Percentiles rank a stretch among this genome's conserved stretches.
These are phyloP conservation scores for Fusarium begoniae DNA, from an alignment of 2,329 filamentous ascomycete species.

Conservation along the genomic window DNA sequence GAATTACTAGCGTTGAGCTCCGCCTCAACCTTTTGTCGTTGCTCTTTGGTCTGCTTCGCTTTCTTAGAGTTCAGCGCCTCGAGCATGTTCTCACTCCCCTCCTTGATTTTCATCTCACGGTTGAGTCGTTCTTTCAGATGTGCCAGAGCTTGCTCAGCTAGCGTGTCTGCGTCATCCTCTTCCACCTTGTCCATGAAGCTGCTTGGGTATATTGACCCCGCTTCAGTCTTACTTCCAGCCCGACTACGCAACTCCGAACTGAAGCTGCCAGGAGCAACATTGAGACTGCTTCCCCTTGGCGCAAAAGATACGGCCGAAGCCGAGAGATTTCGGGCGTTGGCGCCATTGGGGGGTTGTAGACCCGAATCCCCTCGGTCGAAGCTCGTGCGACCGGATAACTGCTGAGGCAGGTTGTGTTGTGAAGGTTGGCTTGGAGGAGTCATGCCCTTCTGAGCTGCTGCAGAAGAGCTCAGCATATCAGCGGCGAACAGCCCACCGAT, in stretches of 20 bases:
- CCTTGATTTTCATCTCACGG: constrained; percentile 97
- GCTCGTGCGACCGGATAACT: constrained; percentile 41
- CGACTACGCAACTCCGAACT: constrained; percentile 82
- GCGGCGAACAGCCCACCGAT: constrained; percentile 48
- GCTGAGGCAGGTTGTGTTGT: constrained; percentile 48
- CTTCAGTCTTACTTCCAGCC: constrained; percentile 50
- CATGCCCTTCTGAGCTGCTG: constrained; percentile 45
- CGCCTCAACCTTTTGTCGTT: constrained; percentile 80
- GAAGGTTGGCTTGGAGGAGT: constrained; percentile 49
- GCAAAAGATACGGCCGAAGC: constrained; percentile 69
- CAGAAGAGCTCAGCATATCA: constrained; percentile 48
- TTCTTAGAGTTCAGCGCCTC: constrained; percentile 96
- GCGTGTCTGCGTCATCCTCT: constrained; percentile 65
- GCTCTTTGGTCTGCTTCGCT: constrained; percentile 92
- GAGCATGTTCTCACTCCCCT: constrained; percentile 96
- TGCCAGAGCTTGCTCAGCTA: constrained; percentile 77
- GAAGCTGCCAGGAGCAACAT: constrained; percentile 83
- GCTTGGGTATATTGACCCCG: constrained; percentile 48
- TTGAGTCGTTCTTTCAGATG: constrained; percentile 85
- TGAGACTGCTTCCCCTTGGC: constrained; percentile 74
- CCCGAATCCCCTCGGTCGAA: constrained; percentile 64
- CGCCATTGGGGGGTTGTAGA: constrained; percentile 61
- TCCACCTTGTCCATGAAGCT: constrained; percentile 66
- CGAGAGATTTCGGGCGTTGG: constrained; percentile 56
- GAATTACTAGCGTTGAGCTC: constrained; percentile 90